phyloP scores from a whole-genome alignment of 371 early-diverging fungal species.

The Mortierella sp. region DNA sequence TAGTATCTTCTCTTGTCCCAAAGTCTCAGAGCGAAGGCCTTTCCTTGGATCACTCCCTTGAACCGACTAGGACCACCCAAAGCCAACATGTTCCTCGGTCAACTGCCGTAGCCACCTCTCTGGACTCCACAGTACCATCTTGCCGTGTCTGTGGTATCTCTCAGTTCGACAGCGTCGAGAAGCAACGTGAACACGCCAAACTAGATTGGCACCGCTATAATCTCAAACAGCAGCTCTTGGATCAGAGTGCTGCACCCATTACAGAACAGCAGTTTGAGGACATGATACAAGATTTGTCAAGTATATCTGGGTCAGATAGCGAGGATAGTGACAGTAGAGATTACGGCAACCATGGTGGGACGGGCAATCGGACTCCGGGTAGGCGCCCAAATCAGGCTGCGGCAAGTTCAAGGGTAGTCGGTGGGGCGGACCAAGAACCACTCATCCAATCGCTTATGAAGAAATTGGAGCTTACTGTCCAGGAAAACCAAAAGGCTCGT shows the following conservation, averaged over 20 bases:
- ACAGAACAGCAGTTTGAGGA: conserved; percentile 82
- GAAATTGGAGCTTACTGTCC: conserved; percentile 56
- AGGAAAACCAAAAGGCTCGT: conserved; percentile 56
- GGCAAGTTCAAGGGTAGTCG: conserved; percentile 9
- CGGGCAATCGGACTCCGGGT: neutral
- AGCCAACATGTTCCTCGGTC: neutral
- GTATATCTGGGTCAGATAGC: conserved; percentile 63
- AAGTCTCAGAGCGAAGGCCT: conserved; percentile 18
- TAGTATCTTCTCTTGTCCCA: conserved; percentile 27
- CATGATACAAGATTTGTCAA: conserved; percentile 73
- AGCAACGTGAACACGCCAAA: conserved; percentile 89
- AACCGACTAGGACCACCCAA: neutral
- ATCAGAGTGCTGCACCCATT: conserved; percentile 76
- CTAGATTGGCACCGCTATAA: conserved; percentile 98
- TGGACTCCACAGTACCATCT: conserved; percentile 57
- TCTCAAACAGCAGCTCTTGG: conserved; percentile 89
- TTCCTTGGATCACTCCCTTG: neutral
- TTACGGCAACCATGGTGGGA: conserved; percentile 14
- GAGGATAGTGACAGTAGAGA: conserved; percentile 10
- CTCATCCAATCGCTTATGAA: conserved; percentile 46
- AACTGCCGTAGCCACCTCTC: conserved; percentile 19
- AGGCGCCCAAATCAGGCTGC: conserved; percentile 6
- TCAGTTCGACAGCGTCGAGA: conserved; percentile 75
- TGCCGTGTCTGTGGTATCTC: conserved; percentile 87
- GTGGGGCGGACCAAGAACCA: conserved; percentile 30